Evolutionary conservation across 208 protist genomes (phyloP).

Genomic region (Trichomonas tenax): DNA sequence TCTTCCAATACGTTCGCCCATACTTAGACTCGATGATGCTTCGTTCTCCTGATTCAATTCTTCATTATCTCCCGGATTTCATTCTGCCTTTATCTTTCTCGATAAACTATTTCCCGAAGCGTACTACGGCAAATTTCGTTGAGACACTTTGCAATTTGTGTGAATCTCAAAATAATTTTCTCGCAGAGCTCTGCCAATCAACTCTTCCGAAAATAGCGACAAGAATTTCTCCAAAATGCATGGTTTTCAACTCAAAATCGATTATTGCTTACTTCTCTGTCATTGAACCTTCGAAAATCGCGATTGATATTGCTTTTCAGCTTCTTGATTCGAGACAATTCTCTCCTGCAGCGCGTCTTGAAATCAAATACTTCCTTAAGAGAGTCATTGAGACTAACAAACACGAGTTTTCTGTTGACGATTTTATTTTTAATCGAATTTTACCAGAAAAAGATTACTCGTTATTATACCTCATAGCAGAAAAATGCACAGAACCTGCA

Average conservation of each 20-base stretch:
- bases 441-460: not conserved
- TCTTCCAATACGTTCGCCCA: not conserved
- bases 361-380: not conserved
- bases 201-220: not conserved
- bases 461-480: not conserved
- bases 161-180: not conserved
- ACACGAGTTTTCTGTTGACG: not conserved
- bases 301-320: not conserved
- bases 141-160: not conserved
- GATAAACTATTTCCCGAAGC: not conserved
- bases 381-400: not conserved
- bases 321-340: not conserved
- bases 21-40: not conserved
- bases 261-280: not conserved
- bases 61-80: not conserved
- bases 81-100: not conserved
- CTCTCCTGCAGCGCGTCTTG: not conserved
- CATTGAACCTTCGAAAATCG: not conserved
- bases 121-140: not conserved
- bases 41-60: not conserved
- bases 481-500: not conserved
- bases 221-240: not conserved
- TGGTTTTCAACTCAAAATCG: not conserved
- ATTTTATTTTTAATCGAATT: not conserved
- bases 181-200: not conserved